Percentiles rank a stretch among this genome's conserved stretches.
Evolutionary conservation across 2,329 filamentous ascomycete genomes (phyloP).

Genomic region (Akanthomyces uredinophilus): DNA sequence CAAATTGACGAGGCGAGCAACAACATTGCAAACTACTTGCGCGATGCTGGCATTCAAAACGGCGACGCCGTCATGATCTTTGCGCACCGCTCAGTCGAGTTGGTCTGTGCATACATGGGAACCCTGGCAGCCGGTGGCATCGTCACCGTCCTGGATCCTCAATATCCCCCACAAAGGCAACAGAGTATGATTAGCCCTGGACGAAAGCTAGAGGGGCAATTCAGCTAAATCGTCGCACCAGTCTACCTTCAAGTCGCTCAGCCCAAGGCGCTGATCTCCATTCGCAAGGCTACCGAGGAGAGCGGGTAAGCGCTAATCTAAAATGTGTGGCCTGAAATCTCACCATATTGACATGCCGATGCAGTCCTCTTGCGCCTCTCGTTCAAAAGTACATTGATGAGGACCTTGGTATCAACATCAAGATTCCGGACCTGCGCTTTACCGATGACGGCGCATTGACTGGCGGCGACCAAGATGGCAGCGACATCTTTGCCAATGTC

Average conservation of each 20-base stretch:
- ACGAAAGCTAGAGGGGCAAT: neutral
- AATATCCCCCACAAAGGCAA: slow-evolving; percentile 27
- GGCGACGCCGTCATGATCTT: slow-evolving; percentile 94
- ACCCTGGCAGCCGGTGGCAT: slow-evolving; percentile 55
- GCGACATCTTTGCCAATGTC: slow-evolving; percentile 59
- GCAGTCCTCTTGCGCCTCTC: slow-evolving; percentile 31
- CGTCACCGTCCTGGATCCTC: slow-evolving; percentile 67
- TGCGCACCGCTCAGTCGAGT: slow-evolving; percentile 70
- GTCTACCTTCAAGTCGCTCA: slow-evolving; percentile 75
- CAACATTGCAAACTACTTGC: slow-evolving; percentile 71
- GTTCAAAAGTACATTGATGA: slow-evolving; percentile 63
- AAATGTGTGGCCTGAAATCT: no score
- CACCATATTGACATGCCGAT: neutral
- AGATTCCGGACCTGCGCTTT: slow-evolving; percentile 69
- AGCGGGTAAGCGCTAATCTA: slow-evolving; percentile 28
- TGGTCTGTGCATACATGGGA: slow-evolving; percentile 72
- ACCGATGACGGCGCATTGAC: slow-evolving; percentile 63
- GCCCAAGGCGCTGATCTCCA: slow-evolving; percentile 61
- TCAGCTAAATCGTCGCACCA: neutral
- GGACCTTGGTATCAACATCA: slow-evolving; percentile 65
- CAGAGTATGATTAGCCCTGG: slow-evolving; percentile 14
- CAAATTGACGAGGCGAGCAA: slow-evolving; percentile 86
- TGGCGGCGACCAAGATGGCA: slow-evolving; percentile 62
- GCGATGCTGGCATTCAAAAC: slow-evolving; percentile 63
- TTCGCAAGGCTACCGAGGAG: slow-evolving; percentile 66